Evolutionary conservation across 768 basidiomycete genomes (phyloP).

Genomic region (Boletus rufocinnamomeus): DNA sequence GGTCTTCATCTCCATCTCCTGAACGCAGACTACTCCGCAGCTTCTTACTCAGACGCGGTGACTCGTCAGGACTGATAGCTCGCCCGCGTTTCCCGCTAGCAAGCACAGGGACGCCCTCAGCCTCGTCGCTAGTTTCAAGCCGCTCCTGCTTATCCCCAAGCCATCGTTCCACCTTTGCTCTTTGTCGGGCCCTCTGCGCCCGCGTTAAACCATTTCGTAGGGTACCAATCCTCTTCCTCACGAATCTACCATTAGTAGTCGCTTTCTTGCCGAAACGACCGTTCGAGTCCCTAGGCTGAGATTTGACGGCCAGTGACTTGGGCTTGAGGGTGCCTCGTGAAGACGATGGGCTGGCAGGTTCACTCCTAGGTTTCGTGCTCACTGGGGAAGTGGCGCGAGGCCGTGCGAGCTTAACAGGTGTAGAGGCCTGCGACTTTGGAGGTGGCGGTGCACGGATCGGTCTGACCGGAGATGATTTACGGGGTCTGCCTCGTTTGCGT

Average conservation of each 20-base stretch:
- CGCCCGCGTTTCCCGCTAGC: slow-evolving; percentile 29
- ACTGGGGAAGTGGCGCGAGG: slow-evolving; percentile 21
- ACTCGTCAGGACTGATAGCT: slow-evolving; percentile 25
- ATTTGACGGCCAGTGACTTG: slow-evolving; percentile 46
- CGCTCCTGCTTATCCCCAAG: slow-evolving; percentile 31
- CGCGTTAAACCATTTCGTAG: slow-evolving; percentile 35
- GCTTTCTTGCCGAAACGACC: slow-evolving; percentile 70
- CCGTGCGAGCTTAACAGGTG: slow-evolving; percentile 14
- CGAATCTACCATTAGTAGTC: slow-evolving; percentile 45
- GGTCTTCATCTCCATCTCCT: slow-evolving; percentile 31
- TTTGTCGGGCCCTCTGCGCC: slow-evolving; percentile 43
- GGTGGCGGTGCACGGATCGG: slow-evolving; percentile 13
- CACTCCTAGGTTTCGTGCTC: slow-evolving; percentile 25
- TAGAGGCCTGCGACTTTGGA: slow-evolving; percentile 11
- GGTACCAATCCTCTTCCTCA: slow-evolving; percentile 37
- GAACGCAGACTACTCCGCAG: slow-evolving; percentile 20
- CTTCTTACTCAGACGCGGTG: slow-evolving; percentile 31
- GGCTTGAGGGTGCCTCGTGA: slow-evolving; percentile 34
- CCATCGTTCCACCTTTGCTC: slow-evolving; percentile 44
- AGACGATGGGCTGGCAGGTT: slow-evolving; percentile 28
- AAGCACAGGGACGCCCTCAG: slow-evolving; percentile 14
- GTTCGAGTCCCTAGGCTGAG: slow-evolving; percentile 63
- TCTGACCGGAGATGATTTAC: slow-evolving; percentile 29
- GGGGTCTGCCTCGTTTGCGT: slow-evolving; percentile 39
- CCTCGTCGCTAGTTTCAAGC: slow-evolving; percentile 15